Evolutionary conservation across 345 rosid genomes (phyloP), one percentile per base, ranked within the genome.

Genomic region (Melastoma malabathricum): DNA sequence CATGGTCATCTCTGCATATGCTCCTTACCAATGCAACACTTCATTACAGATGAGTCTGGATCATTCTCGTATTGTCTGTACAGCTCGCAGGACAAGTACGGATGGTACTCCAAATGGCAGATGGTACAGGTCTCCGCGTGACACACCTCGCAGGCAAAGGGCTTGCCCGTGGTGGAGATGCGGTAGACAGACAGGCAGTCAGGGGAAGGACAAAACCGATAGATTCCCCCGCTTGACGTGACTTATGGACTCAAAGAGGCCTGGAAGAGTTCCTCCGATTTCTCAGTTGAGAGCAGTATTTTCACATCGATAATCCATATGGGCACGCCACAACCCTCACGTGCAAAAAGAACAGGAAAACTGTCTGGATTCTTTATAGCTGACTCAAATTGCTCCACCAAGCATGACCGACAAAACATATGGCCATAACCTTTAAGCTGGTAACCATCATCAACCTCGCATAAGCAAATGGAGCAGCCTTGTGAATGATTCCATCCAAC

Each of bases 131-230:
- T 82, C 72, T 82, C 87, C 0, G 74, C 64, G 49, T 63, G 71
- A 63, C 97, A 89, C 0, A 89, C 86, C 54, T 86, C 92, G 19
- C 97, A 84, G 46, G 71, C 59, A 57, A 78, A 89, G n/a, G 76
- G 84, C 43, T 74, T 81, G 1, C 67, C 66, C 0, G 16, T 44
- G 8, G 57, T 64, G 15, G 86, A 71, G 13, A 78, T 81, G 18
- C 62, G 74, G 59, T 89, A 89, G 41, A 89, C 67, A 2, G 92
- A 82, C 18, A 80, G 86, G 69, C 94, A 89, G 64, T 84, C 97
- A 0, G 95, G 95, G 43, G 95, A 80, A 6, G 97, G 79, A 72
- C 95, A 89, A 63, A 86, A 92, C 65, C 84, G 64, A 62, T 72
- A 84, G 22, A 31, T 56, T 14, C 82, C 87, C 34, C 72, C 63